Conservation (phyloP, 2,329 filamentous ascomycete genomes). For the Penicillium freii region DNA sequence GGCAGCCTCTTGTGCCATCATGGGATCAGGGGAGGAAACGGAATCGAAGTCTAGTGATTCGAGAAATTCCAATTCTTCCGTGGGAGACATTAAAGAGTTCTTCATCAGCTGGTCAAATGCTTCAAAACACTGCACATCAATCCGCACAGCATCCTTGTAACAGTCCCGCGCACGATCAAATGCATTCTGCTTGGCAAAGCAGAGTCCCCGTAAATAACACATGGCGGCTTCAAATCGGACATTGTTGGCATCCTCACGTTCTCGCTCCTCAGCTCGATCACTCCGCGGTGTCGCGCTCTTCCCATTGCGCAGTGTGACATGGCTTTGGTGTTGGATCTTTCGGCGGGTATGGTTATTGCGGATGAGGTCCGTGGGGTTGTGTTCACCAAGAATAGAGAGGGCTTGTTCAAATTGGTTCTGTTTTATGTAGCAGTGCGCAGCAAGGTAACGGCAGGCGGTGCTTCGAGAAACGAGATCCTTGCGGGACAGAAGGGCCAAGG, state of each 20-base stretch:
- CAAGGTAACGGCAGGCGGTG: slow-evolving; percentile 85
- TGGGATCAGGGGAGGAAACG: slow-evolving; percentile 65
- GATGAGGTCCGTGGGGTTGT: slow-evolving; percentile 88
- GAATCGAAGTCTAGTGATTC: slow-evolving; percentile 88
- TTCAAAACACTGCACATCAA: slow-evolving; percentile 97
- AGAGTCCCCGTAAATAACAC: slow-evolving; percentile 91
- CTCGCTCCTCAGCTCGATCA: slow-evolving; percentile 60
- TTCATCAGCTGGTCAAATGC: slow-evolving; percentile 97
- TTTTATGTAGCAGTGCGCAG: slow-evolving; percentile 91
- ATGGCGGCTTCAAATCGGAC: slow-evolving; percentile 92
- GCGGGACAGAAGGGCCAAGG: slow-evolving; percentile 78
- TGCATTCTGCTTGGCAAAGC: slow-evolving; percentile 94
- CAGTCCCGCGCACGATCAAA: slow-evolving; percentile 97
- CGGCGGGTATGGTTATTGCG: slow-evolving; percentile 63
- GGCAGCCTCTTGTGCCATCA: slow-evolving; percentile 76
- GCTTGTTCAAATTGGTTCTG: slow-evolving; percentile 89
- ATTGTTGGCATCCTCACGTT: slow-evolving; percentile 68
- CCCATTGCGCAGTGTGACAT: slow-evolving; percentile 49
- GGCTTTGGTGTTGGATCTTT: slow-evolving; percentile 65
- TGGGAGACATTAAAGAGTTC: slow-evolving; percentile 85
- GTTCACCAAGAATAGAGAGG: slow-evolving; percentile 79
- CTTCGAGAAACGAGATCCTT: slow-evolving; percentile 79
- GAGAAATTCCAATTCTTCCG: slow-evolving; percentile 86
- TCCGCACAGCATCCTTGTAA: slow-evolving; percentile 94
- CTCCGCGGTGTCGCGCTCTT: slow-evolving; percentile 50